Evolutionary conservation across 2,329 filamentous ascomycete genomes (phyloP).

Genomic region (Xylaria sp.): DNA sequence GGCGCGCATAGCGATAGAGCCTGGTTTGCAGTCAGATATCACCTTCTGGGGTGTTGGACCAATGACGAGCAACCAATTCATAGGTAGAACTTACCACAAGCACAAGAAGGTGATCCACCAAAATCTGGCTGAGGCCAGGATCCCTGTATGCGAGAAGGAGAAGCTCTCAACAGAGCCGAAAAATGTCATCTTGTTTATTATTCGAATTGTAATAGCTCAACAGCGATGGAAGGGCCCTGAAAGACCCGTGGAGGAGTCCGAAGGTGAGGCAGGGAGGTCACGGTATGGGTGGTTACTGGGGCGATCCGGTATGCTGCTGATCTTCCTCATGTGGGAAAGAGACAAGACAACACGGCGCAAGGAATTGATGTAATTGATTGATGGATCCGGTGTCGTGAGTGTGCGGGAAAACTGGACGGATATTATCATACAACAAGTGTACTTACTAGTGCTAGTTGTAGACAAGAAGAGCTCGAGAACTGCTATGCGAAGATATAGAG

Average conservation of each 20-base stretch:
- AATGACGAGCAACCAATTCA: constrained; percentile 29
- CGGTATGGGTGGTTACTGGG: constrained; percentile 9
- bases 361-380: background rate
- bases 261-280: background rate
- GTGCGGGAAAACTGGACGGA: background rate
- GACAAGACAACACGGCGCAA: background rate
- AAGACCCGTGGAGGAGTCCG: background rate
- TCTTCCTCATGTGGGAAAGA: constrained; percentile 11
- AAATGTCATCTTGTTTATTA: constrained; percentile 40
- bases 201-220: background rate
- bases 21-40: constrained; percentile 58
- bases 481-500: constrained; percentile 5
- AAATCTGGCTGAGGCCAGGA: constrained; percentile 58
- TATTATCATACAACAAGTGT: constrained; percentile 7
- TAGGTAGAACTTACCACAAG: constrained; percentile 58
- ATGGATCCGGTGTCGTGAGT: background rate
- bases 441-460: constrained; percentile 4
- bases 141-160: constrained; percentile 47
- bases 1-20: constrained; percentile 86
- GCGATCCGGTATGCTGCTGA: constrained; percentile 9
- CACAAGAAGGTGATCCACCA: constrained; percentile 59
- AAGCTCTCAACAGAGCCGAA: constrained; percentile 35
- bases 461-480: constrained; percentile 14
- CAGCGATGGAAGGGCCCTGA: background rate
- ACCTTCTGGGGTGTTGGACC: constrained; percentile 40